Conservation (phyloP, 2,329 filamentous ascomycete species). For the Pyrenochaeta sp. region DNA sequence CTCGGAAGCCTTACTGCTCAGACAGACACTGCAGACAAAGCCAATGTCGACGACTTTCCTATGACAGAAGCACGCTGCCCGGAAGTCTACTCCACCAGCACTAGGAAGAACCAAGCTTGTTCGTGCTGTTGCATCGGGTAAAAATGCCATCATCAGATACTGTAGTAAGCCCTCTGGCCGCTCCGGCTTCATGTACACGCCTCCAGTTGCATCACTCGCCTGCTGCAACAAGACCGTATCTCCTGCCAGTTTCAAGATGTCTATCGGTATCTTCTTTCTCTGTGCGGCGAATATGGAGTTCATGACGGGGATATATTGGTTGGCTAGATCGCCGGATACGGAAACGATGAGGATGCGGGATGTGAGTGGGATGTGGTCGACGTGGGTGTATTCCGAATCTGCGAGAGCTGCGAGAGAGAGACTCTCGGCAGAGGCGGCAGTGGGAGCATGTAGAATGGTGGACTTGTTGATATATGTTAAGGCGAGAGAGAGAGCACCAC, state of each 20-base stretch:
- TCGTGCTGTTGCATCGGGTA: slow-evolving; percentile 73
- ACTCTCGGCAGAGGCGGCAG: slow-evolving; percentile 53
- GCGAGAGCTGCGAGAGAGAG: slow-evolving; percentile 55
- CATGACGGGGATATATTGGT: slow-evolving; percentile 97
- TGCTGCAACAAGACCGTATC: slow-evolving; percentile 94
- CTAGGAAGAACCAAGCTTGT: slow-evolving; percentile 78
- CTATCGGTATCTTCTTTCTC: slow-evolving; percentile 85
- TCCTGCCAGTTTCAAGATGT: slow-evolving; percentile 86
- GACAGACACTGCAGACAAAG: slow-evolving; percentile 94
- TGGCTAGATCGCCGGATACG: slow-evolving; percentile 85
- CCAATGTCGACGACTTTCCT: slow-evolving; percentile 88
- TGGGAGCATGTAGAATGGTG: slow-evolving; percentile 59
- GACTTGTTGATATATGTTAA: slow-evolving; percentile 91
- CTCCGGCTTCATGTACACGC: slow-evolving; percentile 70
- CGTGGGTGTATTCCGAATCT: slow-evolving; percentile 47
- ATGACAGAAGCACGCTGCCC: slow-evolving; percentile 98
- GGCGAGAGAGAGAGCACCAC: slow-evolving; percentile 88
- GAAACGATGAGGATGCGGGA: slow-evolving; percentile 89
- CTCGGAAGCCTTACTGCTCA: slow-evolving; percentile 70
- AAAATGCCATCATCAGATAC: slow-evolving; percentile 93
- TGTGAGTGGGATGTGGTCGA: slow-evolving; percentile 64
- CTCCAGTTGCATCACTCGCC: slow-evolving; percentile 77
- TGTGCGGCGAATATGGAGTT: slow-evolving; percentile 97
- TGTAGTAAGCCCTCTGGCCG: slow-evolving; percentile 73
- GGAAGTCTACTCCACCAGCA: slow-evolving; percentile 89